Evolutionary conservation across 2,329 filamentous ascomycete genomes (phyloP), one percentile per base, ranked within the genome.

Genomic region (Clonostachys byssicola): DNA sequence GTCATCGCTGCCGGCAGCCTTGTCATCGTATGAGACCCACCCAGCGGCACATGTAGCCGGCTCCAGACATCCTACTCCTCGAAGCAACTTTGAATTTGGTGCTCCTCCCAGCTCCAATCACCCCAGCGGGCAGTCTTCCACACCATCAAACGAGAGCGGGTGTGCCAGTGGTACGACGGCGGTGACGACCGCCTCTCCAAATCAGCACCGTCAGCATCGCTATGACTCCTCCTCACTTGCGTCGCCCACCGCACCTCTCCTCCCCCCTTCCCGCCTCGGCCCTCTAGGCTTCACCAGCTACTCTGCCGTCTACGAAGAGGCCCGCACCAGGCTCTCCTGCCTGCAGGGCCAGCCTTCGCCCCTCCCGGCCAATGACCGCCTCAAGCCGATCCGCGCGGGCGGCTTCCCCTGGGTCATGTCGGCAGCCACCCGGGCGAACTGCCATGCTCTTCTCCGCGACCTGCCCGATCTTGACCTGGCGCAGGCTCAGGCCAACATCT

Each of bases 221-320:
- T 30, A 30, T 30, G 23, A 30, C 23, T 30, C 23, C 23, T 30
- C 23, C 23, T 30, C 23, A 10, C 23, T 30, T 30, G 23, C 44
- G 10, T 23, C 38, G 3, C 35, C 44, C 12, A 23, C 44, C 33
- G 17, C 44, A 34, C 23, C 8, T 30, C 23, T 30, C 23, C 23
- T 44, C 45, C n/a, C 23, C 36, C 43, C 41, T 39, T 45, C 34
- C 20, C 14, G 18, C 48, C 48, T 55, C 9, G 72, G 71, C 1
- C 73, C 73, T 57, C 60, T 75, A 12, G 71, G 72, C 48, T 71
- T 66, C 53, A 73, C 70, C 2, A 73, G 68, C 46, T 70, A 68
- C 51, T 67, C 60, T 39, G 60, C 65, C n/a, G 68, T 73, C 17
- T 70, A 66, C 44, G 67, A 70, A 23, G 71, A 73, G 48, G 69